Evolutionary conservation across 2,329 filamentous ascomycete genomes (phyloP).

Genomic region (Fusarium chaquense): DNA sequence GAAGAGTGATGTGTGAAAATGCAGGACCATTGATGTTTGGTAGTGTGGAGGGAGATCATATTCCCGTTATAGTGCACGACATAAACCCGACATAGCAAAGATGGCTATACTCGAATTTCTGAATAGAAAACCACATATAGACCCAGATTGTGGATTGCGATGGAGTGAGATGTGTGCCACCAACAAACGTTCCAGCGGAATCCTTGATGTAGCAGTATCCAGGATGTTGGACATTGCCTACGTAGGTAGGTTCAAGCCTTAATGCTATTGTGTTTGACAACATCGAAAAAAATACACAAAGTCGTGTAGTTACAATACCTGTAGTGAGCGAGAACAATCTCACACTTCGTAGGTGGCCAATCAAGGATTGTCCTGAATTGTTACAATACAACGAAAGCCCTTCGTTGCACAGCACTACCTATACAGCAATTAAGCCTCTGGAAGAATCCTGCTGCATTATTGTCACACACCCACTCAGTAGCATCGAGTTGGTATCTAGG

Average conservation of each 20-base stretch:
- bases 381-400: background rate
- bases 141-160: conserved; percentile 12
- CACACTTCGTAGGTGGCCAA: background rate
- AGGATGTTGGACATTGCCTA: background rate
- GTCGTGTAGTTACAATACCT: no score
- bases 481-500: conserved; percentile 43
- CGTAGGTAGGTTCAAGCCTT: background rate
- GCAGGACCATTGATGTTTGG: conserved; percentile 3
- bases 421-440: conserved; percentile 6
- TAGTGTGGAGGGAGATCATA: conserved; percentile 15
- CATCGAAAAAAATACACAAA: background rate
- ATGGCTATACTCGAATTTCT: background rate
- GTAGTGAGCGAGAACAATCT: background rate
- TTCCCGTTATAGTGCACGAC: background rate
- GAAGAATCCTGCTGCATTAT: conserved; percentile 27
- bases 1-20: conserved; percentile 5
- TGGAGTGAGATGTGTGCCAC: conserved; percentile 15
- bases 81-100: background rate
- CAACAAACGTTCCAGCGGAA: conserved; percentile 33
- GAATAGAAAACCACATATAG: conserved; percentile 11
- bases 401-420: conserved; percentile 15
- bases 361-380: background rate
- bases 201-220: conserved; percentile 7
- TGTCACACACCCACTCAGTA: conserved; percentile 6
- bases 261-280: background rate